A percentile compares a stretch with the other conserved stretches of the same genome.
phyloP scores from a whole-genome alignment of 257 asterid species.

The Echites panduratus region DNA sequence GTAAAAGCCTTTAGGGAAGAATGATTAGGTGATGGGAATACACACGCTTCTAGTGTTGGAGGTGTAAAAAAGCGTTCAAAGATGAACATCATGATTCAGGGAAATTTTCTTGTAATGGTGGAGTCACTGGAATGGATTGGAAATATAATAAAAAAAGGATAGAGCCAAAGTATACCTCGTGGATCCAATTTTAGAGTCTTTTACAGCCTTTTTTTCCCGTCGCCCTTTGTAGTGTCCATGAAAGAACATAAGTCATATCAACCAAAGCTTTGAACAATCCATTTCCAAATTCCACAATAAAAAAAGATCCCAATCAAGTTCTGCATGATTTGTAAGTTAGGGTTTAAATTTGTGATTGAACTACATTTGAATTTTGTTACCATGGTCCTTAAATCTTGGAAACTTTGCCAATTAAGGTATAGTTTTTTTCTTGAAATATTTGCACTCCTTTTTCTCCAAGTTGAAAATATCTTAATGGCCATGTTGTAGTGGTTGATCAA shows the following conservation, averaged over 20 bases:
- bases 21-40: conserved; percentile 13
- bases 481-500: neutral
- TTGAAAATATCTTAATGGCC: neutral
- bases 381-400: too few species aligned
- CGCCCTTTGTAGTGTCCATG: too few species aligned
- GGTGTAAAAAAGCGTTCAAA: neutral
- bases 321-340: too few species aligned
- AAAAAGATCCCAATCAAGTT: too few species aligned
- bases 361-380: too few species aligned
- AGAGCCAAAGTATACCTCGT: neutral
- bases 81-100: conserved; percentile 7
- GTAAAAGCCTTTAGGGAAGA: conserved; percentile 7
- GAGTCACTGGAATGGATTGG: neutral
- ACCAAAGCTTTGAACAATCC: too few species aligned
- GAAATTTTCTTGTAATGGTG: conserved; percentile 10
- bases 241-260: too few species aligned
- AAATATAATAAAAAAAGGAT: neutral
- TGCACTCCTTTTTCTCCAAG: neutral
- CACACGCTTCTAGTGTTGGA: neutral
- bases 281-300: too few species aligned
- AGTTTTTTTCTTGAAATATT: neutral
- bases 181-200: neutral
- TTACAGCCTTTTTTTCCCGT: too few species aligned
- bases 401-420: too few species aligned
- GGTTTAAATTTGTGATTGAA: too few species aligned